Evolutionary conservation across 1,284 basidiomycete species (phyloP).

Genomic region (Boletus albobrunnescens): DNA sequence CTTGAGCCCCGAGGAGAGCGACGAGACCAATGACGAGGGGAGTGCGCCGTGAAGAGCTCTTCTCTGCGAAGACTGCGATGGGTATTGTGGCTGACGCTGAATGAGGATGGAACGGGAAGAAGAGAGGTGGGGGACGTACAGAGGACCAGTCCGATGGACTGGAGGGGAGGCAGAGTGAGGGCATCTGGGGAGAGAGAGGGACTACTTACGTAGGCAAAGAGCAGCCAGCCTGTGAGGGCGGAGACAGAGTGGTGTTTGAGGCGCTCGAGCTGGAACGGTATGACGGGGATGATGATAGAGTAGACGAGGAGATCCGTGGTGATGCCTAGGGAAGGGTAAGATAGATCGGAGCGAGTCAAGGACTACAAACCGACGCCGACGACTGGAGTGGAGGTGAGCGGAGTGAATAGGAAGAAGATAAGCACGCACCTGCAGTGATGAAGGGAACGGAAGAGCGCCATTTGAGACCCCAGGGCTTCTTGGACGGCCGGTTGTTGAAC

Average conservation of each 20-base stretch:
- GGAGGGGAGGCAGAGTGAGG: neutral
- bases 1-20: conserved; percentile 53
- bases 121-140: conserved; percentile 37
- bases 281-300: conserved; percentile 67
- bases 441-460: conserved; percentile 57
- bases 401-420: neutral
- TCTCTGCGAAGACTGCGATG: conserved; percentile 66
- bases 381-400: conserved; percentile 24
- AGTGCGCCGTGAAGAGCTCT: conserved; percentile 47
- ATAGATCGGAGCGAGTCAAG: neutral
- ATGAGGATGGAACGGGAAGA: neutral
- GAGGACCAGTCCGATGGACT: conserved; percentile 49
- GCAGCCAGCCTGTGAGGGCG: conserved; percentile 61
- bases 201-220: conserved; percentile 55
- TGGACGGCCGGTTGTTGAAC: neutral
- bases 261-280: conserved; percentile 67
- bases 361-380: conserved; percentile 35
- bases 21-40: conserved; percentile 61
- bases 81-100: conserved; percentile 59
- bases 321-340: conserved; percentile 43
- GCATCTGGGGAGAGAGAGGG: neutral
- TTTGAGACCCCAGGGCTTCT: conserved; percentile 38
- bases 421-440: conserved; percentile 39
- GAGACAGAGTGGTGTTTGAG: conserved; percentile 54
- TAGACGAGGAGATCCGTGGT: conserved; percentile 63